A percentile compares a stretch with the other conserved stretches of the same genome.
phyloP scores from a whole-genome alignment of 78 protist genomes.

The Mastigamoeba balamuthi region DNA sequence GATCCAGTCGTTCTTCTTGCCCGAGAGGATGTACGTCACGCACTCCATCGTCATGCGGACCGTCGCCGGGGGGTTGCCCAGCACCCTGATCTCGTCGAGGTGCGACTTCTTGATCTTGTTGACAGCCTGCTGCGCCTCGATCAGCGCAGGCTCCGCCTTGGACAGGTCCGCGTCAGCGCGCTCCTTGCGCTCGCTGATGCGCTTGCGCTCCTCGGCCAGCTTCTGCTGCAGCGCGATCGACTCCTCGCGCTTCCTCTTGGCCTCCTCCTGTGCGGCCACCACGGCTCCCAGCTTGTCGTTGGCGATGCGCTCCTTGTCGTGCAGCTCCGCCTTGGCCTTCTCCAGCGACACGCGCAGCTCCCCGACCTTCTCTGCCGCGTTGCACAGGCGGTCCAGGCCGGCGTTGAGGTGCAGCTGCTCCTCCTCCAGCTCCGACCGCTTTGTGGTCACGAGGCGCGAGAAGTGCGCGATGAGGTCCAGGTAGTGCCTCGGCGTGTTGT shows the following conservation, averaged over 20 bases:
- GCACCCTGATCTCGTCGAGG: constrained; percentile 66
- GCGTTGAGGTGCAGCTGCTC: constrained; percentile 83
- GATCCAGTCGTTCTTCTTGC: constrained; percentile 68
- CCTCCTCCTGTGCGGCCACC: constrained; percentile 48
- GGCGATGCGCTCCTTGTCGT: constrained; percentile 59
- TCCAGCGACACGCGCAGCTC: constrained; percentile 50
- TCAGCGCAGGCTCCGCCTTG: constrained; percentile 75
- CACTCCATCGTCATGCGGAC: constrained; percentile 75
- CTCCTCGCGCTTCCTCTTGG: constrained; percentile 30
- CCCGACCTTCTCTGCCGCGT: constrained; percentile 65
- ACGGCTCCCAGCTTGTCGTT: constrained; percentile 70
- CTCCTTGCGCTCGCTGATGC: constrained; percentile 19
- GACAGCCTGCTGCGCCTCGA: constrained; percentile 67
- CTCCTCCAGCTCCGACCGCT: constrained; percentile 73
- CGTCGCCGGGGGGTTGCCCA: constrained; percentile 71
- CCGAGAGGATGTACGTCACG: constrained; percentile 56
- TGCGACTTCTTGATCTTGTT: constrained; percentile 54
- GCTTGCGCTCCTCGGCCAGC: constrained; percentile 41
- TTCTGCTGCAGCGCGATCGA: constrained; percentile 26
- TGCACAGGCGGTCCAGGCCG: constrained; percentile 78
- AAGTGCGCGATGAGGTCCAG: constrained; percentile 88
- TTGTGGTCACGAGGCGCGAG: constrained; percentile 56
- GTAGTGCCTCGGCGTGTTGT: constrained; percentile 94
- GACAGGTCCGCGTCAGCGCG: constrained; percentile 58
- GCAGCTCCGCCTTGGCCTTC: constrained; percentile 50